Evolutionary conservation across 345 rosid genomes (phyloP).

Genomic region (Populus tremula): DNA sequence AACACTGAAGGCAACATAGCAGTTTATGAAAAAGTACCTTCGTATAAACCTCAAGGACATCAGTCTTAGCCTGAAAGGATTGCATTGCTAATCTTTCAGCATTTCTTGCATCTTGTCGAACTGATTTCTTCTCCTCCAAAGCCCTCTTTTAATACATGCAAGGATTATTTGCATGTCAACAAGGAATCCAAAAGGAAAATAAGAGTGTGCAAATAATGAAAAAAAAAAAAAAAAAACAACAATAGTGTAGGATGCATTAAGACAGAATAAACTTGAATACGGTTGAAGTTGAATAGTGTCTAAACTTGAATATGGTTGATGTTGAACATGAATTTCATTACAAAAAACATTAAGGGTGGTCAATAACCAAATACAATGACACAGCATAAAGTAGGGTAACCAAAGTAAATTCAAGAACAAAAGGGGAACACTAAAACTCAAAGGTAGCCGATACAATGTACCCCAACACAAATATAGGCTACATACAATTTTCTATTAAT

Average conservation of each 20-base stretch:
- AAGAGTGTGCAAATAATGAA: not conserved
- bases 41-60: conserved; percentile 57
- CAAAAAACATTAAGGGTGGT: no score
- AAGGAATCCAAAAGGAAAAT: not conserved
- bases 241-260: not conserved
- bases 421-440: no score
- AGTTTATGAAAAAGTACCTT: conserved; percentile 51
- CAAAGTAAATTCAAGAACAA: no score
- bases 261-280: no score
- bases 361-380: no score
- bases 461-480: no score
- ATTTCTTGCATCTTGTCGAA: conserved; percentile 62
- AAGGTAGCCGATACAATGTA: no score
- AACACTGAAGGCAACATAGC: not conserved
- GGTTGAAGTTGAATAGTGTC: no score
- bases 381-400: no score
- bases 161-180: conserved; percentile 3
- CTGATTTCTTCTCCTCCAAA: conserved; percentile 72
- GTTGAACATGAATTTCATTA: no score
- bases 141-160: conserved; percentile 46
- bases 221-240: not conserved
- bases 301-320: no score
- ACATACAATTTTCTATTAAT: no score
- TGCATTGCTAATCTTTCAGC: conserved; percentile 69
- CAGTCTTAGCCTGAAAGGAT: conserved; percentile 66